Evolutionary conservation across 1,284 basidiomycete genomes (phyloP).

Genomic region (Cryptococcus sp.): DNA sequence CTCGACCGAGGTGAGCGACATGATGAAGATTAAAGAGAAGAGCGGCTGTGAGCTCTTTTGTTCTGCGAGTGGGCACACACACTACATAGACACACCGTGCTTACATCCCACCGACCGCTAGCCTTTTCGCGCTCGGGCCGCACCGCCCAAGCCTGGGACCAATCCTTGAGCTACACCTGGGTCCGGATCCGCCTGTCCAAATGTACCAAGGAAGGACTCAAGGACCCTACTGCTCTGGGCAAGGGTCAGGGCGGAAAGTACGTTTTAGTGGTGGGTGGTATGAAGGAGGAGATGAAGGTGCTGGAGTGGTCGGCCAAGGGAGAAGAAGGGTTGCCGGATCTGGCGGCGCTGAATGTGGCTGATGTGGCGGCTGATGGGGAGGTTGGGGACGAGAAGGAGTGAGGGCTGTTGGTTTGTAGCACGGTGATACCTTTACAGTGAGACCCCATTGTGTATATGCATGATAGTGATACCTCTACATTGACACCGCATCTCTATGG

Average conservation of each 20-base stretch:
- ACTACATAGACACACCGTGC: too few species aligned
- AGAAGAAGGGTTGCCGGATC: not conserved
- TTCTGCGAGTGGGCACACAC: too few species aligned
- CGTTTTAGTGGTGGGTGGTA: conserved; percentile 5
- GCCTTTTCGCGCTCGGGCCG: not conserved
- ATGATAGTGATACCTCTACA: too few species aligned
- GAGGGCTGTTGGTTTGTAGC: too few species aligned
- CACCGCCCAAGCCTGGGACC: conserved; percentile 7
- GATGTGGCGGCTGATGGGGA: not conserved
- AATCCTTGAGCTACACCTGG: conserved; percentile 9
- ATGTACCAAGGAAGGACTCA: not conserved
- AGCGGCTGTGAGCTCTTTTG: conserved; percentile 1
- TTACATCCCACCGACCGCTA: too few species aligned
- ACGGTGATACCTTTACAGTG: not conserved
- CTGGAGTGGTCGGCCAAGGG: not conserved
- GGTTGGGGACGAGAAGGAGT: too few species aligned
- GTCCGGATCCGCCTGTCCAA: conserved; percentile 5
- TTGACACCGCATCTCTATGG: too few species aligned
- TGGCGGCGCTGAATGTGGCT: not conserved
- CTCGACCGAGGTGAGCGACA: conserved; percentile 3
- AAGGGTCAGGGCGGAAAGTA: conserved; percentile 10
- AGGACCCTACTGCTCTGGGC: conserved; percentile 2
- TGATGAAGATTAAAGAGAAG: conserved; percentile 12
- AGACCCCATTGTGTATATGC: not conserved
- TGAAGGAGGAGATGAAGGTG: conserved; percentile 8